Base-by-base conservation (phyloP, 192 early-diverging fungal genomes). In the Umbelopsis isabellina region DNA sequence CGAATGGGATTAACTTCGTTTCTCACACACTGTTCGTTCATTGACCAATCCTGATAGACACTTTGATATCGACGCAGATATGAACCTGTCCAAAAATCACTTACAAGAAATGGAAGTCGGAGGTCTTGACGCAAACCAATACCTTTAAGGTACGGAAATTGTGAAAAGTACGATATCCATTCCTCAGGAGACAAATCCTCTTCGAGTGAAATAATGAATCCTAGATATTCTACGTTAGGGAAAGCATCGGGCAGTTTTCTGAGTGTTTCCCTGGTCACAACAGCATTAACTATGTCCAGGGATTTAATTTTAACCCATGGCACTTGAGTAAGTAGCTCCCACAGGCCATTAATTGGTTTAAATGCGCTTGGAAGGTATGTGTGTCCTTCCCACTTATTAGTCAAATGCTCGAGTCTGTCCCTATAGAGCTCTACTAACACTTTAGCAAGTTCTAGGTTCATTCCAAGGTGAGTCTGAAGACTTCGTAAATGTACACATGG, bases 21-120 rank as follows among this genome's bases (percentile, higher is more conserved):
- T 35, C 11, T 35, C 16, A 25, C 27, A 61, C 2, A 15, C 27
- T 61, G 55, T n/a, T 61, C 55, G 33, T 61, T 61, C 55, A 61
- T 61, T n/a, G 55, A 61, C 55, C 55, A 61, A 25, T 61, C 55
- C 16, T 61, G 55, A 35, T 61, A 61, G 12, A 25, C 55, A 61
- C 55, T 61, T 16, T 61, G 55, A 13, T 35, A 35, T 30, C 27
- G 25, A 15, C 25, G 27, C 12, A 61, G 55, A n/a, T 61, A 61
- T 35, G 27, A 12, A 4, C 55, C 55, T 35, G 27, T 61, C 55
- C 55, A 61, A n/a, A 61, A 61, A 5, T 61, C 55, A 3, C 55
- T 61, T 18, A 61, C 55, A 61, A n/a, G 55, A 15, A 35, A 61
- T 3, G 55, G 30, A 27, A 61, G 27, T 4, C 55, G 25, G 30